Evolutionary conservation across 116 monocot genomes (phyloP).

Genomic region (Dioscorea cayenensis): DNA sequence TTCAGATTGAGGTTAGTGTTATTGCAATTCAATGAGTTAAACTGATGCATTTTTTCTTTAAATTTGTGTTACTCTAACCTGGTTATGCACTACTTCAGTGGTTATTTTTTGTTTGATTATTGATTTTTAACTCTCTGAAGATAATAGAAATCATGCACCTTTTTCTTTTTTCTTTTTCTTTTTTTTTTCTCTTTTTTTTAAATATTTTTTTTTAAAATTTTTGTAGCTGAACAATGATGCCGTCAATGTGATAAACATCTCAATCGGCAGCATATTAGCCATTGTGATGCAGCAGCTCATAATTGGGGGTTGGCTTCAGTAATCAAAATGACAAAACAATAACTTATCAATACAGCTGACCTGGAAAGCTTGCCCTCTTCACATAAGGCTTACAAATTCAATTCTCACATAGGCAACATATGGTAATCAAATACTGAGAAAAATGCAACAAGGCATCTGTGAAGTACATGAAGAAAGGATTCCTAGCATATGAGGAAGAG

Average conservation of each 20-base stretch:
- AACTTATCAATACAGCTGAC: too few relatives aligned
- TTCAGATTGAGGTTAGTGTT: neutral
- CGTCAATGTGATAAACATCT: conserved; percentile 88
- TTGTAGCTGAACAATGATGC: conserved; percentile 85
- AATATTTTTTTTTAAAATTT: too few relatives aligned
- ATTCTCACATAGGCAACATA: too few relatives aligned
- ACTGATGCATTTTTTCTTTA: neutral
- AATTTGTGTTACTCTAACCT: neutral
- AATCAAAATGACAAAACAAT: neutral
- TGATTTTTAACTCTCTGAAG: neutral
- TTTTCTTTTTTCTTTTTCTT: neutral
- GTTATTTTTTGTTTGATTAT: neutral
- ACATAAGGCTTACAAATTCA: too few relatives aligned
- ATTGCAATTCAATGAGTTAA: neutral
- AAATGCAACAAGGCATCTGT: too few relatives aligned
- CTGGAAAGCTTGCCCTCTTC: too few relatives aligned
- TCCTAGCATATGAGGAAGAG: too few relatives aligned
- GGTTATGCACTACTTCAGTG: neutral
- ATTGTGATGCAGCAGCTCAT: conserved; percentile 62
- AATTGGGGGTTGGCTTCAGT: neutral
- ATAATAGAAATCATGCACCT: neutral
- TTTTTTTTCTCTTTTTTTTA: too few relatives aligned
- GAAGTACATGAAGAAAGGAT: too few relatives aligned
- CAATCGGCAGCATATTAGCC: conserved; percentile 74
- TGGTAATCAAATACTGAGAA: too few relatives aligned